Percentiles rank a stretch among this genome's conserved stretches.
phyloP scores from a whole-genome alignment of 768 basidiomycete species.

The Grammothele lineata region DNA sequence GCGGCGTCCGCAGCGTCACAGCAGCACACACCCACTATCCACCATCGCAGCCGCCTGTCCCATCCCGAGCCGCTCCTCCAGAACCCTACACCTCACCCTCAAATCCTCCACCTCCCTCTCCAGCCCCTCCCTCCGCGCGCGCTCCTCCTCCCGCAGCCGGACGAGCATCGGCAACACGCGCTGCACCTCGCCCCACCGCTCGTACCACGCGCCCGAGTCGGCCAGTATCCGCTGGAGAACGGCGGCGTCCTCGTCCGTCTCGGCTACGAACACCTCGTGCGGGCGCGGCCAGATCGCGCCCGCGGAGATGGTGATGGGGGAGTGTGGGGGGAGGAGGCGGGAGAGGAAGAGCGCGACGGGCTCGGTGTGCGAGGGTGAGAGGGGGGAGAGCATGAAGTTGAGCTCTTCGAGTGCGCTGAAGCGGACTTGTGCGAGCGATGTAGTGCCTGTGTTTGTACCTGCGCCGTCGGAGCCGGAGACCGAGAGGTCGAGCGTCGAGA shows the following conservation, averaged over 20 bases:
- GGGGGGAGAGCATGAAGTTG: slow-evolving; percentile 47
- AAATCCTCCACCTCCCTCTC: slow-evolving; percentile 48
- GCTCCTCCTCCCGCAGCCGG: slow-evolving; percentile 41
- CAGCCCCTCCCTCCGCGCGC: slow-evolving; percentile 33
- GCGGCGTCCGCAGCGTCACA: no score
- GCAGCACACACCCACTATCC: slow-evolving; percentile 27
- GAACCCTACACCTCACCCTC: slow-evolving; percentile 38
- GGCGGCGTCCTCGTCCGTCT: slow-evolving; percentile 1
- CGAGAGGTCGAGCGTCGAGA: background rate
- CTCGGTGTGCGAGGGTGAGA: slow-evolving; percentile 37
- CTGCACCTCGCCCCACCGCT: slow-evolving; percentile 40
- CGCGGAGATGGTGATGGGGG: slow-evolving; percentile 38
- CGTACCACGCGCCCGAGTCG: slow-evolving; percentile 20
- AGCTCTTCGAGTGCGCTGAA: slow-evolving; percentile 29
- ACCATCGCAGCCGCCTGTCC: slow-evolving; percentile 4
- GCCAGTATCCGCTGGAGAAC: slow-evolving; percentile 8
- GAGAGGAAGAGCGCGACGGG: slow-evolving; percentile 50
- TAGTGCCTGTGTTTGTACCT: no score
- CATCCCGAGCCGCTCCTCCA: slow-evolving; percentile 32
- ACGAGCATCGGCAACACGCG: slow-evolving; percentile 41
- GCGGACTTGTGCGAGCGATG: slow-evolving; percentile 1
- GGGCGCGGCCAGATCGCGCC: slow-evolving; percentile 45
- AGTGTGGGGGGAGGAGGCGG: slow-evolving; percentile 42
- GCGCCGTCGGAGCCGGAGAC: no score
- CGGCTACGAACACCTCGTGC: slow-evolving; percentile 7